Percentiles rank a stretch among this genome's conserved stretches.
Evolutionary conservation across 2,329 filamentous ascomycete genomes (phyloP).

Genomic region (Talaromyces atroroseus): DNA sequence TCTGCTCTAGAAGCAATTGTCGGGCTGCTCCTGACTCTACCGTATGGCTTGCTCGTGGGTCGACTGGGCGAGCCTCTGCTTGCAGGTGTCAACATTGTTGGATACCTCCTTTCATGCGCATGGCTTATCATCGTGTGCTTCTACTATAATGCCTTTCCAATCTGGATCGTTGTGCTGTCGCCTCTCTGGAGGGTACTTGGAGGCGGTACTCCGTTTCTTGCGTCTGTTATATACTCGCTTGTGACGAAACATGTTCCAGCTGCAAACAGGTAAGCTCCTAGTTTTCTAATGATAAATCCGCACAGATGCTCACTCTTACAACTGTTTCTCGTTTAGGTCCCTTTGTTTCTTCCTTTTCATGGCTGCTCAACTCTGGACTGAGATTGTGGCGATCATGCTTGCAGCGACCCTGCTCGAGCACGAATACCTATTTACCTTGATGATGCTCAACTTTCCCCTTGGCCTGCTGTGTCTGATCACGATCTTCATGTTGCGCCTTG

Average conservation of each 20-base stretch:
- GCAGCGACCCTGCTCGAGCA: background rate
- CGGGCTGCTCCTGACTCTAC: background rate
- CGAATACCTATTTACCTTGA: background rate
- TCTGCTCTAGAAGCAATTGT: background rate
- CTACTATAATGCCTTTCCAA: background rate
- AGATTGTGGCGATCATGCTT: slow-evolving; percentile 5
- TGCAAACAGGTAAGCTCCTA: background rate
- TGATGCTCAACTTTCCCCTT: slow-evolving; percentile 1
- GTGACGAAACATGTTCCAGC: background rate
- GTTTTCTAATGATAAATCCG: too few relatives aligned
- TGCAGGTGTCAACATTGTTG: background rate
- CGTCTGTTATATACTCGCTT: slow-evolving; percentile 2
- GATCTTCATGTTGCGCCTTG: background rate
- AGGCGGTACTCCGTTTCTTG: background rate
- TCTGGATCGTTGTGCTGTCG: slow-evolving; percentile 1
- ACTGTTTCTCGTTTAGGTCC: background rate
- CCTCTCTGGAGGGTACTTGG: slow-evolving; percentile 1
- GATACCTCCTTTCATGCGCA: slow-evolving; percentile 1
- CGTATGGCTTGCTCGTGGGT: background rate
- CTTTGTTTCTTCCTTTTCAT: slow-evolving; percentile 6
- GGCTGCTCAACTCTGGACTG: background rate
- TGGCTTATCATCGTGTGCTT: slow-evolving; percentile 3
- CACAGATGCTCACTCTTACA: too few relatives aligned
- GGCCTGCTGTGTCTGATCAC: background rate
- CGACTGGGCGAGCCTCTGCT: slow-evolving; percentile 2